Conservation (phyloP, 1,284 basidiomycete species). For the Ceratobasidium sp. region DNA sequence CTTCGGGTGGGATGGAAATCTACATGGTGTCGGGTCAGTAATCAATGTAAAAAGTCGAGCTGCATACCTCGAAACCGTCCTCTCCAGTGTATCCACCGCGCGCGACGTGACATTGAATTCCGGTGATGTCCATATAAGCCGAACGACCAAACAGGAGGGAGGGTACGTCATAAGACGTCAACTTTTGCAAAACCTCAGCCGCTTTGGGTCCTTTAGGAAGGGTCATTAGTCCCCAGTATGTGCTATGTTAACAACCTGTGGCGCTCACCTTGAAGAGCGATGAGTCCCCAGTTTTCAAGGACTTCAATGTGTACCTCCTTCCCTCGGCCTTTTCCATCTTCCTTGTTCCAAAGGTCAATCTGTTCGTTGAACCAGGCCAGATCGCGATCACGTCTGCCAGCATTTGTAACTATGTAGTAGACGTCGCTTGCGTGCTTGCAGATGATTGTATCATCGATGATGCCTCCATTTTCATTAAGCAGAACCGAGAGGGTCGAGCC, state of each 20-base stretch:
- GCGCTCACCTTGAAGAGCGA: slow-evolving; percentile 84
- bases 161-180: slow-evolving; percentile 78
- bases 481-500: slow-evolving; percentile 87
- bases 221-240: slow-evolving; percentile 8
- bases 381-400: slow-evolving; percentile 85
- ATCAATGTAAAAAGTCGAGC: slow-evolving; percentile 1
- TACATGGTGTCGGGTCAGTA: slow-evolving; percentile 51
- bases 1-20: slow-evolving; percentile 89
- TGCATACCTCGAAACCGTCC: slow-evolving; percentile 93
- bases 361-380: slow-evolving; percentile 78
- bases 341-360: slow-evolving; percentile 79
- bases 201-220: slow-evolving; percentile 78
- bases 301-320: slow-evolving; percentile 79
- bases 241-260: background rate
- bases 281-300: slow-evolving; percentile 85
- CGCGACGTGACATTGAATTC: slow-evolving; percentile 88
- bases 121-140: slow-evolving; percentile 78
- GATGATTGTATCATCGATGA: slow-evolving; percentile 93
- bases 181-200: slow-evolving; percentile 76
- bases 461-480: slow-evolving; percentile 89
- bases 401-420: slow-evolving; percentile 98
- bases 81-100: slow-evolving; percentile 99
- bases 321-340: slow-evolving; percentile 58
- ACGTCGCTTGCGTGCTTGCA: slow-evolving; percentile 82
- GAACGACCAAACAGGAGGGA: slow-evolving; percentile 83